Evolutionary conservation across 345 rosid genomes (phyloP).

Genomic region (Sapria himalayana): DNA sequence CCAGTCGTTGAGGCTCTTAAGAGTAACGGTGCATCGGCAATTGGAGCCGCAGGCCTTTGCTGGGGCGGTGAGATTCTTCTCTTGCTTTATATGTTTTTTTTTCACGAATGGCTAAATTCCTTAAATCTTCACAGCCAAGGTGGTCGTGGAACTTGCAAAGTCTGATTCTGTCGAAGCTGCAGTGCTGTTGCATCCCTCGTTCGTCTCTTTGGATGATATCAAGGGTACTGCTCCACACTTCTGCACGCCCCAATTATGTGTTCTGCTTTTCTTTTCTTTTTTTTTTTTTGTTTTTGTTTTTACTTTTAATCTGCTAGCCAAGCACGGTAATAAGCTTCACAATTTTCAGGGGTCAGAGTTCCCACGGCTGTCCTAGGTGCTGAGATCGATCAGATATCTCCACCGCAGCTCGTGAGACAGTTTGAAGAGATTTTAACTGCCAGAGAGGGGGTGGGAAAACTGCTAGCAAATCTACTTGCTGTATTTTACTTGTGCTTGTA

Average conservation of each 20-base stretch:
- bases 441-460: constrained; percentile 16
- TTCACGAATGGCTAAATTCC: neutral
- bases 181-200: constrained; percentile 57
- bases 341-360: constrained; percentile 16
- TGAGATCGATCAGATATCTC: constrained; percentile 17
- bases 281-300: neutral
- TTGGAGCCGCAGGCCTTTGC: constrained; percentile 51
- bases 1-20: constrained; percentile 36
- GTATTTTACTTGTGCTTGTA: too few relatives aligned
- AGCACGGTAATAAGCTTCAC: neutral
- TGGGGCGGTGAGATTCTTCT: constrained; percentile 37
- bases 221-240: constrained; percentile 49
- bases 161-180: constrained; percentile 33
- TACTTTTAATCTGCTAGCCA: neutral
- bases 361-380: constrained; percentile 25
- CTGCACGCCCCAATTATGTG: too few relatives aligned
- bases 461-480: too few relatives aligned
- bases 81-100: neutral
- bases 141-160: constrained; percentile 48
- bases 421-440: constrained; percentile 18
- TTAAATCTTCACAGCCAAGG: constrained; percentile 34
- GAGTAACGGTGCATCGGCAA: constrained; percentile 28
- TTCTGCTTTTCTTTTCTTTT: neutral
- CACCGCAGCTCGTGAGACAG: constrained; percentile 23
- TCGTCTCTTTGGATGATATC: constrained; percentile 45